Base-by-base conservation (phyloP, 2,329 filamentous ascomycete genomes). In the Penicillium sp. region DNA sequence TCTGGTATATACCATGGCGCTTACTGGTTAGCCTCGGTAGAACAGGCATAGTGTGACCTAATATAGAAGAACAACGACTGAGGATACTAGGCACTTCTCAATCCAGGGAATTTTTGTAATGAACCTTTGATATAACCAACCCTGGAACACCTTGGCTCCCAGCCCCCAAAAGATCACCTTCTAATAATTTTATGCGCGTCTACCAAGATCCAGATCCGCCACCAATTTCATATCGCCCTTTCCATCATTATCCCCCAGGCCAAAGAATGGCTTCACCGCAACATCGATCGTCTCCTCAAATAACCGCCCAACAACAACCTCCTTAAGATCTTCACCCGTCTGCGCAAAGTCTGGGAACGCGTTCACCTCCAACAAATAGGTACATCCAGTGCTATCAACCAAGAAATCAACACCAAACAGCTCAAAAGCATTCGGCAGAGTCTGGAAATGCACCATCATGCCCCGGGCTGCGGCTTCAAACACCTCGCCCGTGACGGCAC, bases 321-420 rank as follows among this genome's bases (percentile, higher is more conserved):
- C 84, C 70, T 82, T 85, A 62, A 96, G 75, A 55, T 90, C 88
- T 8, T 83, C 82, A 0, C 95, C 95, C 16, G 92, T 96, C 84
- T 98, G 93, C 69, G 84, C 87, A 70, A 98, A 98, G 77, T 99
- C 95, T 10, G 95, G 95, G 75, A 96, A 99, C 0, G 93, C 91
- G 78, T 99, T 99, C 31, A 96, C 85, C 78, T 99, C 95, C 55
- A 99, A 78, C 68, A 99, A 73, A 86, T 87, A 97, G 3, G 86
- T 84, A 3, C 69, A 80, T 0, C 86, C 87, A 9, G 72, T 68
- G 0, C 71, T 81, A 68, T 92, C 90, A 10, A 97, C 87, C 68
- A 99, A 74, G 70, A 95, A 99, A 72, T 99, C 95, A 43, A 98
- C 75, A 0, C 95, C 95, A 72, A 90, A 99, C 8, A 96, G 80